These are phyloP conservation scores for Vitis cinerea DNA, from an alignment of 164 flowering plant genomes.

Conservation along the genomic window DNA sequence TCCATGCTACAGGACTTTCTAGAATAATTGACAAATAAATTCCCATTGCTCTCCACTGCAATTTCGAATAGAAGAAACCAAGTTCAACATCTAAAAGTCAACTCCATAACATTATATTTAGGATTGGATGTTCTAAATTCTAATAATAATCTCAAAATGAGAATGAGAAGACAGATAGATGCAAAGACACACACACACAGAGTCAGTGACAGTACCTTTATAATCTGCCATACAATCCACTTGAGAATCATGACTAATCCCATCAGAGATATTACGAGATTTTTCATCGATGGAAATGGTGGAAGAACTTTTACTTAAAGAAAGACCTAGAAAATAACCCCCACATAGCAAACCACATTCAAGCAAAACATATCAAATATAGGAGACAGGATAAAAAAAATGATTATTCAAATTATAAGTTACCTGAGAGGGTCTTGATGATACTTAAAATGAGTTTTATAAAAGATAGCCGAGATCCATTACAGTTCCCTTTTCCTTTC, in stretches of 20 bases:
- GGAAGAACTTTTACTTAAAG: conserved; percentile 38
- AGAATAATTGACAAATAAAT: conserved; percentile 31
- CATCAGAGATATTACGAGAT: conserved; percentile 17
- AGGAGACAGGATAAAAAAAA: not conserved
- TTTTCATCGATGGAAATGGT: conserved; percentile 22
- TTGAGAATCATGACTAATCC: conserved; percentile 26
- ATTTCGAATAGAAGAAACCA: conserved; percentile 1
- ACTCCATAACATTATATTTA: not conserved
- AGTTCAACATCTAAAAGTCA: not conserved
- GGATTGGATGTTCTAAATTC: not conserved
- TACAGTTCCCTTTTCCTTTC: conserved; percentile 37
- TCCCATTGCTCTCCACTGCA: conserved; percentile 41
- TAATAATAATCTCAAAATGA: not conserved
- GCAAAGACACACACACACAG: not conserved
- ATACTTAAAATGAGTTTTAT: conserved; percentile 54
- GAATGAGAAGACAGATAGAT: conserved; percentile 1
- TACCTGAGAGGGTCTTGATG: conserved; percentile 89
- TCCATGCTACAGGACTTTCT: conserved; percentile 26
- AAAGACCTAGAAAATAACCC: conserved; percentile 47
- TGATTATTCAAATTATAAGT: not conserved
- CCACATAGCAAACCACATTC: conserved; percentile 10
- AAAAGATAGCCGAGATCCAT: conserved; percentile 46
- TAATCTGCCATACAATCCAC: conserved; percentile 15
- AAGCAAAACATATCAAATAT: not conserved
- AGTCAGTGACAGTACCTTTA: conserved; percentile 31